Percentiles rank a stretch among this genome's conserved stretches.
phyloP scores from a whole-genome alignment of 83 land plant genomes.

The Diphasiastrum complanatum region DNA sequence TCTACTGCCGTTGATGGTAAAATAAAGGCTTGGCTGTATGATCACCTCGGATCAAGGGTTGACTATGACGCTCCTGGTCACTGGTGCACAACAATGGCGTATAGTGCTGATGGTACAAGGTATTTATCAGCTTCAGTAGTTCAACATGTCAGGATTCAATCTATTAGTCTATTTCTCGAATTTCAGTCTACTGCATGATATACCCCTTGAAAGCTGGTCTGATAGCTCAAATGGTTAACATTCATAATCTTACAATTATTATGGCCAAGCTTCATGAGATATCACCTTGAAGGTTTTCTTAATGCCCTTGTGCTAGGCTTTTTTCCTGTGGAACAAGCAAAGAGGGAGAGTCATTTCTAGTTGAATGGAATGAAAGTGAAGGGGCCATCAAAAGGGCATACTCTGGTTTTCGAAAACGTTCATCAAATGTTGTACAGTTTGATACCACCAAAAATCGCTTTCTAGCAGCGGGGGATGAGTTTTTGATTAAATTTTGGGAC shows the following conservation, averaged over 20 bases:
- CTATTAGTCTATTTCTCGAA: background rate
- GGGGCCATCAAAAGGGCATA: conserved; percentile 81
- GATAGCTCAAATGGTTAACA: too few species aligned
- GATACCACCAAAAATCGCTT: conserved; percentile 87
- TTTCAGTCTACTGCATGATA: background rate
- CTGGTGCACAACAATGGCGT: conserved; percentile 95
- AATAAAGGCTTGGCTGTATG: conserved; percentile 95
- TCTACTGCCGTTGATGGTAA: conserved; percentile 94
- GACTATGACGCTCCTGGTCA: conserved; percentile 94
- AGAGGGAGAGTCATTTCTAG: conserved; percentile 81
- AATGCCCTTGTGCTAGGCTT: conserved; percentile 48
- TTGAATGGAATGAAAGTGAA: conserved; percentile 96
- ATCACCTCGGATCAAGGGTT: conserved; percentile 73
- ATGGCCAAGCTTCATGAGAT: conserved; percentile 1
- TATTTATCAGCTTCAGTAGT: conserved; percentile 5
- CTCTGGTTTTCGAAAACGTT: conserved; percentile 74
- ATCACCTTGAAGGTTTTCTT: background rate
- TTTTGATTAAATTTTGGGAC: conserved; percentile 83
- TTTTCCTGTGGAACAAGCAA: conserved; percentile 95
- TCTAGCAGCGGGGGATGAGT: conserved; percentile 92
- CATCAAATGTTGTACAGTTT: conserved; percentile 83
- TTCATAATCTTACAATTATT: background rate
- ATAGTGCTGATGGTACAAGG: conserved; percentile 97
- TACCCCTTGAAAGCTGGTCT: too few species aligned
- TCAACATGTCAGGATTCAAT: background rate